Evolutionary conservation across 1,139 yeast genomes (phyloP), one percentile per base, ranked within the genome.

Genomic region (Saccharomyces hybrid): DNA sequence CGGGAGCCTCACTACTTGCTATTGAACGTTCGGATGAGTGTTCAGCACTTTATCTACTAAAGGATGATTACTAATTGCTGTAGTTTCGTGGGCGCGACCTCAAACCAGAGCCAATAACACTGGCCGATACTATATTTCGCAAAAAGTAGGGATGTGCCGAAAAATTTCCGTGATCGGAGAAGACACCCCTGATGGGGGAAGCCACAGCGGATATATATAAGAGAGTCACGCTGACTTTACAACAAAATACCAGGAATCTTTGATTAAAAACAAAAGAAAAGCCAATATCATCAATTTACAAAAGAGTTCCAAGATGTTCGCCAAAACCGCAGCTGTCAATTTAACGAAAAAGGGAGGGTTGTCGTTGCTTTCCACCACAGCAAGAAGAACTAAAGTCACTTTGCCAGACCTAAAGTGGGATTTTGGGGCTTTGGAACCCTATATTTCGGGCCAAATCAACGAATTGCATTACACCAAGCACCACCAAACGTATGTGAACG

Each of bases 401-500:
- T 78, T 91, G 66, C 97, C 97, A 56, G 90, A 86, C 63, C 80
- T 91, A 68, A 89, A 85, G 71, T 91, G 86, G 81, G 95, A 86
- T 69, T 90, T 83, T 66, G 87, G 82, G 61, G 97, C 93, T 25
- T 79, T 91, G 59, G 98, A 91, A 76, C 98, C 98, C 56, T 81
- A 76, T 75, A 89, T 91, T 65, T 84, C 96, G 48, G 96, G 90
- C 52, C 82, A 88, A 70, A 90, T 91, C 75, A 91, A 89, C 74
- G 96, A 89, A 74, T 68, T 86, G 54, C 98, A 91, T 77, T 86
- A 91, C 80, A 78, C 84, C 64, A 90, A 91, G 78, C 98, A 91
- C 75, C 97, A 91, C 74, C 96, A 89, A 74, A 88, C 97, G 41
- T 91, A 91, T 68, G 97, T 89, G 66, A 87, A 81, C 68, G 95